Evolutionary conservation across 2,329 filamentous ascomycete genomes (phyloP), one percentile per base, ranked within the genome.

Genomic region (Aspergillus aculeatinus): DNA sequence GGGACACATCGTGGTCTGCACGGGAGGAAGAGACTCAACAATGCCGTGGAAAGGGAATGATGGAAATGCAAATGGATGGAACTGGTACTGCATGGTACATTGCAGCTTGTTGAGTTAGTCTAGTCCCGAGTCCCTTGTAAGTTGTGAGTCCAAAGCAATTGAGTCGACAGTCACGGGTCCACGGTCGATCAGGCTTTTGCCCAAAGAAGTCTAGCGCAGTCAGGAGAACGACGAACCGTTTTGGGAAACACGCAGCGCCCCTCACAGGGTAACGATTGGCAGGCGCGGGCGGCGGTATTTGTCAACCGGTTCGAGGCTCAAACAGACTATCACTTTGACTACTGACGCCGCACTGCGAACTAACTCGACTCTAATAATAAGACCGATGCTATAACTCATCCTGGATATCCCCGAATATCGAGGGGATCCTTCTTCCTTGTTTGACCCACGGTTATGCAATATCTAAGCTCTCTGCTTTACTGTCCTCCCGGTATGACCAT

Each of bases 201-300:
- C 48, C 39, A 23, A 25, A 23, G 19, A 14, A 39, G 52, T 29
- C 47, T 55, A 55, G 52, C 48, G 48, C 23, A 7, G 33, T 39
- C 51, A 19, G 6, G 55, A 57, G 39, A 25, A 42, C 55, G 23
- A 48, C 31, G 33, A 56, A 48, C 60, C 51, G 10, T 23, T 62
- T 65, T 59, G 60, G 64, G 64, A 64, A 64, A 60, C 58, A 63
- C 62, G 61, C 64, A 61, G 60, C 14, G 42, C 61, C 51, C 48
- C 35, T 19, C 39, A 59, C 39, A 21, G 19, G 64, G 64, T 29
- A 65, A 64, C 21, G 65, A 67, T 65, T 55, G 57, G 44, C 60
- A 19, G 19, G 19, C 21, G 29, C 33, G 27, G 27, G 27, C 27
- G 27, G 23, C 33, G 59, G 57, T 61, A 66, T 66, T 64, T 60